phyloP scores from a whole-genome alignment of 164 flowering plant genomes.

The Platanus orientalis region DNA sequence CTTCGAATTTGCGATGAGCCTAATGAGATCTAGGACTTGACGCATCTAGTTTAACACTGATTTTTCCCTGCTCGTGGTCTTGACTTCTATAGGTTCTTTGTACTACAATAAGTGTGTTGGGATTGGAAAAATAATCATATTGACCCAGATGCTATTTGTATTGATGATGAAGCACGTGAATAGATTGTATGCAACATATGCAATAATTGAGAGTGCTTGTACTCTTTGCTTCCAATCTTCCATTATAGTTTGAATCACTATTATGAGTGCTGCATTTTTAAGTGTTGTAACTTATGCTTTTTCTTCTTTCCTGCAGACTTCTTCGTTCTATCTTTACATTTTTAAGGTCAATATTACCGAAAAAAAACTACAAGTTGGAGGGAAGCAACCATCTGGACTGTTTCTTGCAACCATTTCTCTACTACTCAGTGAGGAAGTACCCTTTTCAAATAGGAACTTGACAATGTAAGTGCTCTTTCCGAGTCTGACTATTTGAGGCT shows the following conservation, averaged over 20 bases:
- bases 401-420: constrained; percentile 61
- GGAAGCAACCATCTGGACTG: constrained; percentile 76
- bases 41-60: neutral
- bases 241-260: neutral
- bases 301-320: constrained; percentile 59
- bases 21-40: too few relatives aligned
- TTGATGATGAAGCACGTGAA: neutral
- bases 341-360: constrained; percentile 76
- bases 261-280: constrained; percentile 2
- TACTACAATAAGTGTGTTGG: neutral
- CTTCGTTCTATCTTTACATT: constrained; percentile 77
- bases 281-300: neutral
- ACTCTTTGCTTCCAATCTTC: neutral
- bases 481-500: neutral
- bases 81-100: neutral
- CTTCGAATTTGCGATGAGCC: too few relatives aligned
- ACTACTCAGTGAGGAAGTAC: constrained; percentile 74
- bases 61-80: neutral
- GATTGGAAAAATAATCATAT: neutral
- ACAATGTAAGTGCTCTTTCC: constrained; percentile 48
- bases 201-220: neutral
- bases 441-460: constrained; percentile 56
- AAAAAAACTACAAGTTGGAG: constrained; percentile 69
- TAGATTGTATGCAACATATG: neutral
- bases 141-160: neutral